A percentile compares a stretch with the other conserved stretches of the same genome.
Evolutionary conservation across 495 filamentous ascomycete genomes (phyloP).

Genomic region (Aspergillus ellipticus): DNA sequence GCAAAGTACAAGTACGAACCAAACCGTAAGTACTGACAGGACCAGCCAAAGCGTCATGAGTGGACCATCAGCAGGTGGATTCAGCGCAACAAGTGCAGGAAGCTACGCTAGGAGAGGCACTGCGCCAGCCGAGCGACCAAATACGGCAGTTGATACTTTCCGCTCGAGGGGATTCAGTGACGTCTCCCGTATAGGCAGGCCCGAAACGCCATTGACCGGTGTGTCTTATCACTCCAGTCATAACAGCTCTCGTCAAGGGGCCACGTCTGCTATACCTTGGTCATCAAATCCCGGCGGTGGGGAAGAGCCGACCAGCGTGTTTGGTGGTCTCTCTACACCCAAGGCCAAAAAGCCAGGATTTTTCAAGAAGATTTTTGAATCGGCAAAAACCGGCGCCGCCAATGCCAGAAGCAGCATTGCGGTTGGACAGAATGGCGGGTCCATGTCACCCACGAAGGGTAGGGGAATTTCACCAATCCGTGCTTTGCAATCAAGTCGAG

Average conservation of each 20-base stretch:
- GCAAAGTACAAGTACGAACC: constrained; percentile 68
- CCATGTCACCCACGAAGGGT: constrained; percentile 48
- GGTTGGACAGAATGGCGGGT: constrained; percentile 51
- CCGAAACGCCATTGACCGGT: constrained; percentile 70
- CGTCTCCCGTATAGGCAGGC: constrained; percentile 42
- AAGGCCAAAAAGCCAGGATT: constrained; percentile 92
- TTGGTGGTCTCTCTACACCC: constrained; percentile 81
- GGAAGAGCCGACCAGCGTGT: constrained; percentile 48
- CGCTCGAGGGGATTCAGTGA: constrained; percentile 44
- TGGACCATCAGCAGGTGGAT: constrained; percentile 79
- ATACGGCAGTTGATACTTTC: constrained; percentile 48
- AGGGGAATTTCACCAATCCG: constrained; percentile 31
- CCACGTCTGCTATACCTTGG: constrained; percentile 48
- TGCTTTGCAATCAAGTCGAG: constrained; percentile 33
- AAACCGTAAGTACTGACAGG: constrained; percentile 66
- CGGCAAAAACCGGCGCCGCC: constrained; percentile 89
- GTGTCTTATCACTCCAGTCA: constrained; percentile 84
- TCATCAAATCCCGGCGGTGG: constrained; percentile 28
- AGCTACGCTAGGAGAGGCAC: constrained; percentile 75
- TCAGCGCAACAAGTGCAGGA: constrained; percentile 93
- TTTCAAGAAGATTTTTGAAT: constrained; percentile 93
- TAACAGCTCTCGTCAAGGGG: constrained; percentile 56
- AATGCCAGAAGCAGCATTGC: constrained; percentile 83
- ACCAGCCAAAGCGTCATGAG: constrained; percentile 91
- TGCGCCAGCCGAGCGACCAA: constrained; percentile 43